A percentile compares a stretch with the other conserved stretches of the same genome.
Conservation (phyloP, 768 basidiomycete genomes). For the Suillus decipiens region DNA sequence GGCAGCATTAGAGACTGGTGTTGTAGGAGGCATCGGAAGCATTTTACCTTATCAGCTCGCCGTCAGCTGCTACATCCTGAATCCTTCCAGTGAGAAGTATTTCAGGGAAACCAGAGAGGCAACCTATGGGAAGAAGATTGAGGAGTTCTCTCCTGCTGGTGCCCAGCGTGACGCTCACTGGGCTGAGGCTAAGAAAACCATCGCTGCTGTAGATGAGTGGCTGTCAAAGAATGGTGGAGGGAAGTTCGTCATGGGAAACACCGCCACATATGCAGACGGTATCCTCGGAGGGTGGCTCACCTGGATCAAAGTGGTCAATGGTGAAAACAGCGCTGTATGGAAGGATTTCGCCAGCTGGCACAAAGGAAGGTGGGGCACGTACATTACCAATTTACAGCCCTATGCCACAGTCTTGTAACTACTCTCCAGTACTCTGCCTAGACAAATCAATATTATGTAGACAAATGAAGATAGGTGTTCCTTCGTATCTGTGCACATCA, state of each 20-base stretch:
- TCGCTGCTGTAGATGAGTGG: slow-evolving; percentile 32
- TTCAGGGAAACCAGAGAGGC: slow-evolving; percentile 38
- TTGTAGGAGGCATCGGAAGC: slow-evolving; percentile 17
- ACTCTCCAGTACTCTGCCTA: neutral
- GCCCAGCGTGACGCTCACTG: slow-evolving; percentile 26
- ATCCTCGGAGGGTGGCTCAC: slow-evolving; percentile 34
- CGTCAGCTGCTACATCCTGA: slow-evolving; percentile 19
- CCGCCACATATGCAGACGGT: slow-evolving; percentile 38
- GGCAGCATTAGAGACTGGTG: slow-evolving; percentile 35
- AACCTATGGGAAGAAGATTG: slow-evolving; percentile 34
- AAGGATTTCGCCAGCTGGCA: slow-evolving; percentile 37
- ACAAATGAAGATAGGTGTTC: neutral
- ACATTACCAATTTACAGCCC: slow-evolving; percentile 32
- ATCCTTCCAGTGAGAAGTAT: slow-evolving; percentile 31
- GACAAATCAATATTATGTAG: neutral
- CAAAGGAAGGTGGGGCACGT: slow-evolving; percentile 39
- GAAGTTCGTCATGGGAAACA: slow-evolving; percentile 37
- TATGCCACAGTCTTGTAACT: slow-evolving; percentile 28
- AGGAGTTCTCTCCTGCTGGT: slow-evolving; percentile 37
- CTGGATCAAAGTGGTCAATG: slow-evolving; percentile 36
- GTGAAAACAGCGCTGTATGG: slow-evolving; percentile 34
- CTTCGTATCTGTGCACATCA: neutral
- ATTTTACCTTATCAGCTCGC: slow-evolving; percentile 21
- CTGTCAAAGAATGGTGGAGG: slow-evolving; percentile 30
- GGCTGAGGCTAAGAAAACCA: slow-evolving; percentile 28